phyloP scores from a whole-genome alignment of 345 rosid genomes.

The Eutrema heterophyllum region DNA sequence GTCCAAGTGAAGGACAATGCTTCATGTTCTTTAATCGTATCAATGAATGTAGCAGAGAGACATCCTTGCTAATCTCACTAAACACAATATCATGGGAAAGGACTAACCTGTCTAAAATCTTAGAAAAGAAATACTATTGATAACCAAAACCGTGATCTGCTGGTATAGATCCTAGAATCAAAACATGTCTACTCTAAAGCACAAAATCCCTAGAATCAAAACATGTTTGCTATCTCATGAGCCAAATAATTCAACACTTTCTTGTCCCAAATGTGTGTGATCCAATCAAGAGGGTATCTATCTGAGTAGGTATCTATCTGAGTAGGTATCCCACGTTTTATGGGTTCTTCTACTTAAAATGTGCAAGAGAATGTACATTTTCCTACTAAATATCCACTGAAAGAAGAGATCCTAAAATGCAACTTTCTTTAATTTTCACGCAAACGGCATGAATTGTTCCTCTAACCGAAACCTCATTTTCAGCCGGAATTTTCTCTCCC shows the following conservation, averaged over 20 bases:
- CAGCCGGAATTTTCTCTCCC: constrained; percentile 8
- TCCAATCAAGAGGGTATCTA: not conserved
- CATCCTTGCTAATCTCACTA: not conserved
- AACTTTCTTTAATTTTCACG: not conserved
- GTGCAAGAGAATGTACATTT: not conserved
- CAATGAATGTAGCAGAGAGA: not conserved
- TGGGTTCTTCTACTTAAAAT: not conserved
- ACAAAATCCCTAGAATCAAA: not conserved
- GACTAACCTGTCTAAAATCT: not conserved
- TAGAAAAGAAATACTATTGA: not conserved
- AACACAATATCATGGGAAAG: not conserved
- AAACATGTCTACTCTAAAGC: not conserved
- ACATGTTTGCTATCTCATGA: not conserved
- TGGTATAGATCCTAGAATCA: not conserved
- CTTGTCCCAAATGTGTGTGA: constrained; percentile 13
- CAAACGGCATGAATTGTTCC: constrained; percentile 3
- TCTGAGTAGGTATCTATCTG: not conserved
- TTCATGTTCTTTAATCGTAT: not conserved
- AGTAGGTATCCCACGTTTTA: not conserved
- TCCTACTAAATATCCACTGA: not conserved
- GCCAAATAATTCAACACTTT: not conserved
- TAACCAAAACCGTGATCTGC: not conserved
- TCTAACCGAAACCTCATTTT: constrained; percentile 23
- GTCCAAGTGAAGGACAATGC: not conserved
- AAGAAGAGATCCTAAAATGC: not conserved